Base-by-base conservation (phyloP, 176 grass and related monocot genomes). In the Paspalum notatum region DNA sequence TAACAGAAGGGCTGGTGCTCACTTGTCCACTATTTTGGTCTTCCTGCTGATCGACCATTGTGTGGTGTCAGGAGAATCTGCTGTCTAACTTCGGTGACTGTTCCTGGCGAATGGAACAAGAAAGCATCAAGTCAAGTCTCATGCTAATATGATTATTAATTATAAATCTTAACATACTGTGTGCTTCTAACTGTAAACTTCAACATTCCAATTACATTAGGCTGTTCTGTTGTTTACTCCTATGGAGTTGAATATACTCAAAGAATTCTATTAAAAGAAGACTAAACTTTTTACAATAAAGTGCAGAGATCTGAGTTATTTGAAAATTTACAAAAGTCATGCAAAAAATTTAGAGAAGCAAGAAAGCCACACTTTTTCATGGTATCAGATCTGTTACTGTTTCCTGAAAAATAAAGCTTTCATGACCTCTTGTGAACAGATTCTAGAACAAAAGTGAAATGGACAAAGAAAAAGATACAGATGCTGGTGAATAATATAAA, bases 21-120 rank as follows among this genome's bases (percentile, higher is more conserved):
- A 55, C 68, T 32, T 85, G 64, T 41, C 24, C 74, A 21, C 45
- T 67, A 6, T 53, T 87, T 50, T 58, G 43, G 20, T 72, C 76
- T 59, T 70, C 66, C 12, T 82, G 71, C 8, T 65, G 43, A 78
- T 75, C n/a, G 38, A 13, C 66, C 77, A 85, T 87, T 79, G 64
- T 45, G 37, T 62, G 37, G 24, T 68, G 37, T 43, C 57, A 59
- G 66, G 56, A 46, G 24, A 17, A 27, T 6, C 12, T 72, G 72
- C 47, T 60, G 21, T 43, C 41, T 83, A 15, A 57, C 14, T 72
- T 70, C 66, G 25, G 4, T 43, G 26, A 14, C 20, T 51, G 43
- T 20, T 61, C 44, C 85, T 87, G 40, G 7, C 3, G 9, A 78
- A 72, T 47, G 47, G 15, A 57, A 72, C 14, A 32, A 32, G 32